These are phyloP conservation scores for Cladobotryum protrusum DNA, from an alignment of 2,329 filamentous ascomycete species.

Conservation along the genomic window DNA sequence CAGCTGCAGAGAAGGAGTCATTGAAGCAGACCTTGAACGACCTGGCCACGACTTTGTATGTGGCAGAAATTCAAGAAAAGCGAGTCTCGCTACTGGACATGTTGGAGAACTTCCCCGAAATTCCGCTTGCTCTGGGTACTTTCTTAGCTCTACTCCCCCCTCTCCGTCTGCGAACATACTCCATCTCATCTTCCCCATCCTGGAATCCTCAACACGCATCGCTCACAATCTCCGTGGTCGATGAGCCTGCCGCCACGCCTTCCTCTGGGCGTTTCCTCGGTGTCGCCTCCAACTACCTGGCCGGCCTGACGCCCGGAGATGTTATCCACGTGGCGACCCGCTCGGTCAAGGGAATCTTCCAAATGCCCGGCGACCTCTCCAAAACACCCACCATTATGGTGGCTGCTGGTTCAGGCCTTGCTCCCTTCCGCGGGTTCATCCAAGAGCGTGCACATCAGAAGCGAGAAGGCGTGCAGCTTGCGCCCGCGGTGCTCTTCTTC, in stretches of 20 bases:
- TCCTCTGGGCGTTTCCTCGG: conserved; percentile 37
- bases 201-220: conserved; percentile 47
- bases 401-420: conserved; percentile 46
- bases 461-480: conserved; percentile 46
- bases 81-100: conserved; percentile 54
- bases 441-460: conserved; percentile 49
- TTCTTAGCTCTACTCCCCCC: conserved; percentile 61
- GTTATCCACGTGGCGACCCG: conserved; percentile 37
- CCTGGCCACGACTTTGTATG: conserved; percentile 33
- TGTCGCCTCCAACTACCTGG: conserved; percentile 54
- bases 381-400: conserved; percentile 42
- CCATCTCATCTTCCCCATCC: conserved; percentile 64
- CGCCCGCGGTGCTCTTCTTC: conserved; percentile 48
- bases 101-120: conserved; percentile 48
- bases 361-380: conserved; percentile 35
- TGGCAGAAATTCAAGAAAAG: conserved; percentile 38
- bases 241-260: conserved; percentile 42
- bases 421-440: conserved; percentile 54
- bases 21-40: conserved; percentile 26
- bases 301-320: conserved; percentile 35
- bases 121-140: conserved; percentile 49
- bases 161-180: conserved; percentile 45
- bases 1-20: conserved; percentile 26
- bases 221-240: conserved; percentile 59
- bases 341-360: conserved; percentile 34